phyloP scores from a whole-genome alignment of 2,329 filamentous ascomycete genomes.

The Calonectria fujianensis region DNA sequence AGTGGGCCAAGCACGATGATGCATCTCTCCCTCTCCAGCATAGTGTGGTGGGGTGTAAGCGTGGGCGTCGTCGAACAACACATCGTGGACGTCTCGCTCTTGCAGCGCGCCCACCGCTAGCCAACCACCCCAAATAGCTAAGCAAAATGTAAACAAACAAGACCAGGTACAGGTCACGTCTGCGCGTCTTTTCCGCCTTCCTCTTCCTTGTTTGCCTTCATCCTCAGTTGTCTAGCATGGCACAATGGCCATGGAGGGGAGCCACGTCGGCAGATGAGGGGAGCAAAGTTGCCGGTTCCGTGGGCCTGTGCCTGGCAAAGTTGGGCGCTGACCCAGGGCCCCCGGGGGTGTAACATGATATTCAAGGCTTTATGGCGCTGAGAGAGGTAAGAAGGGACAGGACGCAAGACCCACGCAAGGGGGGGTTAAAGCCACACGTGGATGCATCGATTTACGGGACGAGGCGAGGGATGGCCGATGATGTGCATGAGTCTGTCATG shows the following conservation, averaged over 20 bases:
- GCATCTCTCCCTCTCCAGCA: conserved; percentile 29
- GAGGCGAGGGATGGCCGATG: conserved; percentile 29
- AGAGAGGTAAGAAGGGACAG: background rate
- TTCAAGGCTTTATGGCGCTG: conserved; percentile 12
- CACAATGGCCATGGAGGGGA: conserved; percentile 8
- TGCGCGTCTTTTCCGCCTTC: conserved; percentile 11
- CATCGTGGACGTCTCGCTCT: conserved; percentile 26
- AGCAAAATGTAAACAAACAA: conserved; percentile 25
- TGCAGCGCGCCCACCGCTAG: conserved; percentile 15
- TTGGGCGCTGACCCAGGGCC: conserved; percentile 26
- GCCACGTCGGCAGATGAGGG: conserved; percentile 33
- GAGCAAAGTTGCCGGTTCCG: background rate
- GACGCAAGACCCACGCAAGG: conserved; percentile 15
- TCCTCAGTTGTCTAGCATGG: conserved; percentile 6
- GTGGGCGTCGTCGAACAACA: conserved; percentile 30
- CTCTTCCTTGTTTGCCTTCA: conserved; percentile 9
- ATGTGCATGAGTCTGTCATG: conserved; percentile 27
- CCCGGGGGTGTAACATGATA: conserved; percentile 22
- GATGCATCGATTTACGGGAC: conserved; percentile 20
- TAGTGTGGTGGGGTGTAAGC: conserved; percentile 32
- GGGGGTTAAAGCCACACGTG: conserved; percentile 22
- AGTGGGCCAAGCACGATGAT: conserved; percentile 29
- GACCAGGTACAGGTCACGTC: background rate
- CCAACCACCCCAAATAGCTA: conserved; percentile 35
- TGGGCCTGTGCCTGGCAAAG: conserved; percentile 30